Evolutionary conservation across 202 grass and related monocot genomes (phyloP).

Genomic region (Zizania palustris): DNA sequence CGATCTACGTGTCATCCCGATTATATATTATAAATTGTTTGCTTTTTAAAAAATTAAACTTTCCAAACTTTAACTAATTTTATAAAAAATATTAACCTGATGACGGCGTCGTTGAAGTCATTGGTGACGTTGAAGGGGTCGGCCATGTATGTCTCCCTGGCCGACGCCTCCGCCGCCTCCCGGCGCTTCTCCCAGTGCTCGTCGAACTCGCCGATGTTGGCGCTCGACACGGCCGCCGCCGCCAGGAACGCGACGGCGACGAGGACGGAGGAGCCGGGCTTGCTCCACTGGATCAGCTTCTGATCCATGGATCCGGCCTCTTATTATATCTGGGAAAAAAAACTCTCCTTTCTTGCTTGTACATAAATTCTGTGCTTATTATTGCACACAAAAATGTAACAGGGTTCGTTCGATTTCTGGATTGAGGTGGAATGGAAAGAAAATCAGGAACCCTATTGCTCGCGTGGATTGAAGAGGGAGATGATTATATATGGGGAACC

Average conservation of each 20-base stretch:
- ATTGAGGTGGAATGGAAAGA: constrained; percentile 4
- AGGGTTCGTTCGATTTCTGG: constrained; percentile 15
- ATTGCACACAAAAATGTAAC: not conserved
- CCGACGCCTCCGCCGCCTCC: constrained; percentile 30
- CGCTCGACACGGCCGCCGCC: constrained; percentile 38
- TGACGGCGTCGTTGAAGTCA: constrained; percentile 60
- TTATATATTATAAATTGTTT: no score
- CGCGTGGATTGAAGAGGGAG: not conserved
- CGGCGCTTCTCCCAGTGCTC: constrained; percentile 53
- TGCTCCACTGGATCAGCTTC: constrained; percentile 19
- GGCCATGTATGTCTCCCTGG: constrained; percentile 35
- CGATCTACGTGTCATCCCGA: no score
- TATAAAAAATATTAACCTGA: constrained; percentile 32
- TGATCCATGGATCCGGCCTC: constrained; percentile 30
- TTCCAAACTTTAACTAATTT: no score
- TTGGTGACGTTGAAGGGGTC: constrained; percentile 57
- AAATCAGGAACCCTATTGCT: constrained; percentile 14
- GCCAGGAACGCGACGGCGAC: constrained; percentile 51
- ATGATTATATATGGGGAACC: constrained; percentile 41
- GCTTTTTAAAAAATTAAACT: no score
- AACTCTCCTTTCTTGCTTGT: not conserved
- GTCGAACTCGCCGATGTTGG: constrained; percentile 44
- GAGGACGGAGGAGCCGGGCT: constrained; percentile 47
- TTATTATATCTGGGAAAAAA: not conserved
- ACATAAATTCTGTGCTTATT: not conserved